These are phyloP conservation scores for Macadamia tetraphylla DNA, from an alignment of 164 flowering plant genomes.

Conservation along the genomic window DNA sequence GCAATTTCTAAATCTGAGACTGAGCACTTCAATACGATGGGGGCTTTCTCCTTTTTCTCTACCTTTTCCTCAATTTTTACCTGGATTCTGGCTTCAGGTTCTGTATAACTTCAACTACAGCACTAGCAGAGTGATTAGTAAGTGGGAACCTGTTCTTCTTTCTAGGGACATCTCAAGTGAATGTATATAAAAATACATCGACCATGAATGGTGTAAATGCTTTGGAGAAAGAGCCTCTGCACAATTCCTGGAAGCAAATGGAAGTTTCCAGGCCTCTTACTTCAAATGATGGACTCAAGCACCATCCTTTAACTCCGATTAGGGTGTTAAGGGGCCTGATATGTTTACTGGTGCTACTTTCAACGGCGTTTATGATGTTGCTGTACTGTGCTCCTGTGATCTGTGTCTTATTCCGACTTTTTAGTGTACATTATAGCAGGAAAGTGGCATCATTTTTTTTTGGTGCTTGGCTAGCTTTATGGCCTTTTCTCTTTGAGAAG, in stretches of 20 bases:
- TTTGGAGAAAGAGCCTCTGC: constrained; percentile 9
- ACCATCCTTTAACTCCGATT: constrained; percentile 46
- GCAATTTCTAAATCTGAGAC: background rate
- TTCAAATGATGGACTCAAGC: constrained; percentile 29
- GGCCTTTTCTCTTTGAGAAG: constrained; percentile 95
- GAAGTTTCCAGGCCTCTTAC: constrained; percentile 25
- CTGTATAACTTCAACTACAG: too few species aligned
- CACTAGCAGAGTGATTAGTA: too few species aligned
- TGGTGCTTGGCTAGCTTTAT: constrained; percentile 77
- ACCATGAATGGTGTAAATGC: constrained; percentile 9
- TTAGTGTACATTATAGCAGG: constrained; percentile 74
- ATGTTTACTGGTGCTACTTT: constrained; percentile 60
- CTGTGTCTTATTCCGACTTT: constrained; percentile 42
- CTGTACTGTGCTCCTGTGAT: constrained; percentile 48
- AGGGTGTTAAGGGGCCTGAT: constrained; percentile 64
- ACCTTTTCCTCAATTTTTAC: background rate
- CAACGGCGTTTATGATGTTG: constrained; percentile 69
- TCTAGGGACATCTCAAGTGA: too few species aligned
- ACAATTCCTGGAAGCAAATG: constrained; percentile 24
- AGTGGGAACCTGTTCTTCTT: too few species aligned
- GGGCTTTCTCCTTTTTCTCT: background rate
- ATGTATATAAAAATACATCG: background rate
- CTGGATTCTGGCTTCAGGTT: background rate
- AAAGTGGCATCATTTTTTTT: constrained; percentile 54
- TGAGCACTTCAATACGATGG: background rate